Base-by-base conservation (phyloP, 2,329 filamentous ascomycete genomes). In the Pleurostoma richardsiae region DNA sequence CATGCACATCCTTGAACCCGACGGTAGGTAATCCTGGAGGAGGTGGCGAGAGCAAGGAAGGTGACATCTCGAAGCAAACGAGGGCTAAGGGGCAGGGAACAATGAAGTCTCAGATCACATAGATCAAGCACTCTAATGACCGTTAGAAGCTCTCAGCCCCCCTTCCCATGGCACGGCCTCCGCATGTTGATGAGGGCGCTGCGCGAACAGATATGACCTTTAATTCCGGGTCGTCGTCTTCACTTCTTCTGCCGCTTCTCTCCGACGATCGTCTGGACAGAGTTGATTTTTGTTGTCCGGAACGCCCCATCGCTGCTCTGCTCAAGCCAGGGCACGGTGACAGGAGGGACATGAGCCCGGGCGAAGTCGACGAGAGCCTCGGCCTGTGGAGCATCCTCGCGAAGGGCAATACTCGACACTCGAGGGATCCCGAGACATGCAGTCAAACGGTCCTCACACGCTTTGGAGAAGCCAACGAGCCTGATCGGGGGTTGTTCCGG, bases 361-460 rank as follows among this genome's bases (percentile, higher is more conserved):
- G 82, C 72, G 53, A 82, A 79, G 4, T 81, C 72, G 28, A 83
- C 59, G 7, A 90, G 60, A 1, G 77, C 71, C 43, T 72, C 72
- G 0, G 78, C 72, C 39, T 78, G 74, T 0, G 82, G 81, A 1
- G 83, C 80, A 36, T 68, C 74, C 5, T 70, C 68, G 26, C 71
- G 62, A 5, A 90, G 60, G 1, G 77, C 86, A 30, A 90, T 66
- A 27, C 82, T 81, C 2, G 83, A 86, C 1, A 82, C 82, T 31
- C 83, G 74, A 1, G 82, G 80, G 7, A 88, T 71, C 2, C 78
- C 78, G 4, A 89, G 68, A 26, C 72, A 72, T 30, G 67, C 62
- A 42, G 77, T 77, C 11, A 90, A 64, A 10, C 74, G 73, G 11
- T 77, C 68, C 41, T 84, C 83, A 43, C 75, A 79, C 1, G 75